These are phyloP conservation scores for Solanum megistacrolobum DNA, from an alignment of 257 asterid genomes.

Conservation along the genomic window DNA sequence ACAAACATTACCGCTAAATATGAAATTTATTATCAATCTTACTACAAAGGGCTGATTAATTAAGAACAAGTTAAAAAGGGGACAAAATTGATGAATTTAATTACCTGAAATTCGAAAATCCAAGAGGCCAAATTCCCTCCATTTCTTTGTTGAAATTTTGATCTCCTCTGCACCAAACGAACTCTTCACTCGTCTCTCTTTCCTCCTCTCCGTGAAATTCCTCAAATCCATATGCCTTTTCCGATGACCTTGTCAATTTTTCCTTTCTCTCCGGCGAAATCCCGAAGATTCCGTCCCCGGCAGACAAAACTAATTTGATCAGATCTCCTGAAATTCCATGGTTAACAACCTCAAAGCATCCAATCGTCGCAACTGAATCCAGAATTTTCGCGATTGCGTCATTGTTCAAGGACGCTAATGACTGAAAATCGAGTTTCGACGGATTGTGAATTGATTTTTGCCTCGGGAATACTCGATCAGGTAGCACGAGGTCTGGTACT, in stretches of 20 bases:
- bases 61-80: background rate
- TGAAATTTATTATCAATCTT: background rate
- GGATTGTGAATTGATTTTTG: slow-evolving; percentile 42
- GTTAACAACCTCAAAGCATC: slow-evolving; percentile 68
- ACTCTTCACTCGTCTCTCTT: slow-evolving; percentile 44
- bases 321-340: slow-evolving; percentile 58
- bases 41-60: background rate
- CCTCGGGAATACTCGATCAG: slow-evolving; percentile 61
- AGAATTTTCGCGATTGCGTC: slow-evolving; percentile 16
- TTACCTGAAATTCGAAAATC: slow-evolving; percentile 82
- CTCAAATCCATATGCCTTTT: slow-evolving; percentile 63
- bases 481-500: slow-evolving; percentile 73
- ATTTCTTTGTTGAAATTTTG: slow-evolving; percentile 29
- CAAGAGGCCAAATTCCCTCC: slow-evolving; percentile 81
- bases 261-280: slow-evolving; percentile 45
- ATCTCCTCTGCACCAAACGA: slow-evolving; percentile 63
- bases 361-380: slow-evolving; percentile 31
- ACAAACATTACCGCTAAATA: background rate
- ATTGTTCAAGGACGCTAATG: slow-evolving; percentile 6
- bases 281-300: slow-evolving; percentile 44
- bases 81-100: background rate
- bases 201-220: slow-evolving; percentile 58
- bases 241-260: slow-evolving; percentile 34
- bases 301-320: slow-evolving; percentile 29
- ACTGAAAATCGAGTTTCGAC: slow-evolving; percentile 38